phyloP scores from a whole-genome alignment of 495 filamentous ascomycete genomes.

The Tetracladium marchalianum region DNA sequence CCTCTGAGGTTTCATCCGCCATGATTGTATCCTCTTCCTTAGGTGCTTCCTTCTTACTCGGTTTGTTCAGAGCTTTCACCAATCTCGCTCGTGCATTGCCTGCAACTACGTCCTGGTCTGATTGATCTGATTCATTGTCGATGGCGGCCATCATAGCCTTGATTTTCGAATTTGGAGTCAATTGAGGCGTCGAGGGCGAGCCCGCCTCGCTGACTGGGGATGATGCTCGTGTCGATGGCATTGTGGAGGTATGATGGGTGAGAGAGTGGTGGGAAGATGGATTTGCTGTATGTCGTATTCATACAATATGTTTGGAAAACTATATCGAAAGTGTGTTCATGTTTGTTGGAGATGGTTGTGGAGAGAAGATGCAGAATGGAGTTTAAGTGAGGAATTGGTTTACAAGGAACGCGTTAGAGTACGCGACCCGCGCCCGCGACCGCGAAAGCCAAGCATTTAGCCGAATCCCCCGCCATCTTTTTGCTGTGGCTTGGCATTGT shows the following conservation, averaged over 20 bases:
- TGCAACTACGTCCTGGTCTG: slow-evolving; percentile 12
- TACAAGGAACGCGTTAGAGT: too few species aligned
- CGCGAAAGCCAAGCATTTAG: too few species aligned
- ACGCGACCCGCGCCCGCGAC: too few species aligned
- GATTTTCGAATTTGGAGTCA: slow-evolving; percentile 63
- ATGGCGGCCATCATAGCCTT: slow-evolving; percentile 57
- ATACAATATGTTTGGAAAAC: too few species aligned
- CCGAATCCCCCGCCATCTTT: too few species aligned
- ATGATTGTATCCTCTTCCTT: slow-evolving; percentile 11
- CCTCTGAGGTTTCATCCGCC: slow-evolving; percentile 23
- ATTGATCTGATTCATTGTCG: slow-evolving; percentile 36
- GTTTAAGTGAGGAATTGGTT: too few species aligned
- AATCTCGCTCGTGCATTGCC: slow-evolving; percentile 10
- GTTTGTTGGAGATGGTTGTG: too few species aligned
- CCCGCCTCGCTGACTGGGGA: slow-evolving; percentile 22
- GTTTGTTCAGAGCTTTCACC: slow-evolving; percentile 7
- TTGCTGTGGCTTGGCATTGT: too few species aligned
- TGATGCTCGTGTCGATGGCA: slow-evolving; percentile 31
- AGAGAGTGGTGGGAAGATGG: too few species aligned
- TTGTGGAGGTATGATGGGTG: slow-evolving; percentile 16
- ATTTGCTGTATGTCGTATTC: too few species aligned
- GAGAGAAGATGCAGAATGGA: too few species aligned
- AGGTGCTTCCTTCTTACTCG: not conserved
- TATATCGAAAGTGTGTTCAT: too few species aligned
- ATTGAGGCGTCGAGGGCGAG: slow-evolving; percentile 22